Evolutionary conservation across 2,329 filamentous ascomycete species (phyloP).

Genomic region (Fusarium scirpi): DNA sequence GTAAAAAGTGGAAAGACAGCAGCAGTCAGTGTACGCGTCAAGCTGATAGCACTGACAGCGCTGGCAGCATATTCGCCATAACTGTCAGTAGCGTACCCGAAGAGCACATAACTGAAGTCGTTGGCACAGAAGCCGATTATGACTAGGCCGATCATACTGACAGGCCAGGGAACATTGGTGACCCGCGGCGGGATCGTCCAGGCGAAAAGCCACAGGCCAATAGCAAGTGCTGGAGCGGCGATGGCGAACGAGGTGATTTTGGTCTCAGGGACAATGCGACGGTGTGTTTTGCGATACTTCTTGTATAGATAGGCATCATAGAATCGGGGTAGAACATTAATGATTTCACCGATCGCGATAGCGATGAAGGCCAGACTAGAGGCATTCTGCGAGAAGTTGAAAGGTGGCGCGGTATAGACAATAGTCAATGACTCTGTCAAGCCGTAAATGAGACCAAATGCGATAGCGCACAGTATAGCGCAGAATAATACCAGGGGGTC

Average conservation of each 20-base stretch:
- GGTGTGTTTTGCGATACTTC: constrained; percentile 9
- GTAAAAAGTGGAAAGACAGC: constrained; percentile 15
- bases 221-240: constrained; percentile 6
- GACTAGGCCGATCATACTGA: constrained; percentile 19
- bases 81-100: constrained; percentile 11
- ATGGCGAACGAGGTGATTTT: constrained; percentile 7
- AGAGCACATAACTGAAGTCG: constrained; percentile 19
- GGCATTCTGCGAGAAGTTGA: not conserved
- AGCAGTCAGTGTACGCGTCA: constrained; percentile 6
- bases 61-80: constrained; percentile 18
- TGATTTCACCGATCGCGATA: constrained; percentile 3
- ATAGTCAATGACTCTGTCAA: constrained; percentile 18
- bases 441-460: constrained; percentile 18
- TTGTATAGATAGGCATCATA: constrained; percentile 14
- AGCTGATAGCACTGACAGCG: constrained; percentile 13
- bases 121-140: constrained; percentile 18
- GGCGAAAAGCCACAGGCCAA: constrained; percentile 17
- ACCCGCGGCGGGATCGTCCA: constrained; percentile 21
- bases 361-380: constrained; percentile 16
- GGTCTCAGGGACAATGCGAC: constrained; percentile 5
- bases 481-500: constrained; percentile 16
- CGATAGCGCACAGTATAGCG: constrained; percentile 9
- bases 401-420: constrained; percentile 7
- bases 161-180: constrained; percentile 5
- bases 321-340: constrained; percentile 4